These are phyloP conservation scores for Sphaerulina musiva DNA, from an alignment of 2,329 filamentous ascomycete genomes.

Conservation along the genomic window DNA sequence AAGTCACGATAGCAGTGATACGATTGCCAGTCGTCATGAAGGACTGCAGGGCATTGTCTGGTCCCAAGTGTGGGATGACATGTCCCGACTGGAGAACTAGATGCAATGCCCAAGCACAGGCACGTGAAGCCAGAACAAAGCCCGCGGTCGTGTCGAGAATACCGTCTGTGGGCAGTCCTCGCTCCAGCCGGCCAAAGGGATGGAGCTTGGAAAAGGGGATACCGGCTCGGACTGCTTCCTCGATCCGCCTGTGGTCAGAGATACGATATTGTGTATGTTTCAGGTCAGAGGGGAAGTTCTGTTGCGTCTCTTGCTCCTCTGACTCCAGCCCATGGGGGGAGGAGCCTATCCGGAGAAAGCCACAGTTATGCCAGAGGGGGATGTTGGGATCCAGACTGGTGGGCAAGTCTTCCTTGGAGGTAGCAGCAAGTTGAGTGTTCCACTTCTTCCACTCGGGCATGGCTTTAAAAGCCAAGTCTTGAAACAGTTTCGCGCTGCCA, in stretches of 20 bases:
- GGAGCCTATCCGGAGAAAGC: constrained; percentile 21
- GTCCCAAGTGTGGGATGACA: constrained; percentile 17
- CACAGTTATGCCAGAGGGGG: constrained; percentile 25
- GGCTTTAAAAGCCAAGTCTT: constrained; percentile 23
- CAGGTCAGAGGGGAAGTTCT: constrained; percentile 23
- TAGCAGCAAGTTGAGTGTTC: constrained; percentile 21
- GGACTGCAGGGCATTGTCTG: constrained; percentile 9
- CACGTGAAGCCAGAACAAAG: constrained; percentile 17
- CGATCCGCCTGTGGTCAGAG: constrained; percentile 14
- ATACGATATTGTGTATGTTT: constrained; percentile 28
- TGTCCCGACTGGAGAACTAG: constrained; percentile 7
- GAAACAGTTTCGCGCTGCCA: constrained; percentile 21
- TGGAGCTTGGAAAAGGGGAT: constrained; percentile 18
- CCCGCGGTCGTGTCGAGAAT: constrained; percentile 21
- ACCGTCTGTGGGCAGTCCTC: constrained; percentile 13
- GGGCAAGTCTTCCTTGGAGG: constrained; percentile 7
- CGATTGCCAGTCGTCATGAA: constrained; percentile 12
- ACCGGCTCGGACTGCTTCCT: constrained; percentile 9
- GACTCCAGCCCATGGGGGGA: constrained; percentile 14
- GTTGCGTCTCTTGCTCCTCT: constrained; percentile 23
- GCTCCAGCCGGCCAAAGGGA: constrained; percentile 13
- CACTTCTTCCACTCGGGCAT: constrained; percentile 33
- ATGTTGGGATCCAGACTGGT: constrained; percentile 9
- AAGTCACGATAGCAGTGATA: constrained; percentile 24
- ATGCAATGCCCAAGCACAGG: constrained; percentile 19